Base-by-base conservation (phyloP, 352 stramenopile species). In the Globisporangium barbulae region DNA sequence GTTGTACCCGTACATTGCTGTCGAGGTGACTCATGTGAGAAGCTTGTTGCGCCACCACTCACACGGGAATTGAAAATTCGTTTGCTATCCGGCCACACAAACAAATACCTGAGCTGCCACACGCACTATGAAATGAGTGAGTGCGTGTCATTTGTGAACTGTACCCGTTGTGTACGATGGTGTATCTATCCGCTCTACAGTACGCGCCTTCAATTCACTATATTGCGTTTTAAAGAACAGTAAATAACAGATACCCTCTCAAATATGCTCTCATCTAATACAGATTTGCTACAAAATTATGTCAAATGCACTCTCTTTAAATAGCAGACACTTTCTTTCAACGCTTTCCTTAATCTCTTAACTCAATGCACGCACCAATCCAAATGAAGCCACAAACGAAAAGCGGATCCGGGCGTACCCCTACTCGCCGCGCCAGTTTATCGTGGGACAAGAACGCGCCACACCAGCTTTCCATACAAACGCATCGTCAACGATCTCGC, bases 381-480 rank as follows among this genome's bases (percentile, higher is more conserved):
- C 49, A 33, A 55, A 41, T 59, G 53, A 59, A 59, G 53, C 53
- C 53, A 59, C 53, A 37, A 39, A 44, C 53, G 10, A 30, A 33
- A 59, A 48, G 41, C 41, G 41, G 41, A 48, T 48, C 41, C 13
- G 10, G 5, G n/a, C 7, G 53, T 48, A 48, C 56, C n/a, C 55
- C 56, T 62, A 62, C 2, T 41, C 56, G 9, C n/a, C 6, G 22
- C 21, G 13, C 45, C 41, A 48, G 50, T 21, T 45, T 22, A 22
- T 53, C 25, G 9, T 63, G 42, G 21, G 42, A 63, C 57, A 63
- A 54, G 57, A 63, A 63, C 17, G 35, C n/a, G 41, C 41, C 41
- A 48, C 41, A 48, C 41, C 41, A 48, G 9, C 15, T 48, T 45
- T 9, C 39, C 41, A 48, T 48, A 48, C 41, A 48, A 48, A 48